Conservation (phyloP, 163 green algal species). For the Chlorella variabilis region DNA sequence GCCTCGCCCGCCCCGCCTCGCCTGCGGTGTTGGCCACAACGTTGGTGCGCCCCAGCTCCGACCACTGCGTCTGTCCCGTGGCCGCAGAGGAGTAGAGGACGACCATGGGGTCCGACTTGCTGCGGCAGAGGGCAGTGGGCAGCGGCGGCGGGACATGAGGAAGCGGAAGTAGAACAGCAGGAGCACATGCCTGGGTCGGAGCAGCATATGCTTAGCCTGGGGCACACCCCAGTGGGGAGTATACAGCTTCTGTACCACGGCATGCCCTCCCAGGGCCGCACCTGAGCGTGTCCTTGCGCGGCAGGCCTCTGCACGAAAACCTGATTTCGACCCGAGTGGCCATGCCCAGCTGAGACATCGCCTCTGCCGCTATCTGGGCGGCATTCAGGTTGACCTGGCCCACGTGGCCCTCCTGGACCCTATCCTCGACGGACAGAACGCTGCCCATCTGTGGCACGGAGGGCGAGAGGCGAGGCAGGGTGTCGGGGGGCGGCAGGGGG, state of each 20-base stretch:
- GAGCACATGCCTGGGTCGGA: no score
- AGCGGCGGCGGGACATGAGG: no score
- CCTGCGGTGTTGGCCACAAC: constrained; percentile 14
- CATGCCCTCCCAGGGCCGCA: not conserved
- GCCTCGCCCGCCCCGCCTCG: no score
- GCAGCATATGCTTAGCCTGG: no score
- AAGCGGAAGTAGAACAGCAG: no score
- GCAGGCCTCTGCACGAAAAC: not conserved
- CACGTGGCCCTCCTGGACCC: not conserved
- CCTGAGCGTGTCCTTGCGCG: constrained; percentile 18
- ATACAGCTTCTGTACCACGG: no score
- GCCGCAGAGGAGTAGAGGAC: not conserved
- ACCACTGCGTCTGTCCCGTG: constrained; percentile 8
- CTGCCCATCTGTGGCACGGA: not conserved
- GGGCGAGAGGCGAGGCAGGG: no score
- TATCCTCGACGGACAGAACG: not conserved
- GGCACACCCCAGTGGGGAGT: no score
- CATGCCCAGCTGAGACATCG: not conserved
- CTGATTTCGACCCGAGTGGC: not conserved
- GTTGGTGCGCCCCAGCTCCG: constrained; percentile 15
- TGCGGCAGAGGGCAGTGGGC: constrained; percentile 1
- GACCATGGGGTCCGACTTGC: constrained; percentile 30
- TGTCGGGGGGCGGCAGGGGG: no score
- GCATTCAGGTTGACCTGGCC: not conserved
- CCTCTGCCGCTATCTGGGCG: not conserved